These are phyloP conservation scores for Teunomyces pallodes DNA, from an alignment of 805 yeast genomes.

Conservation along the genomic window DNA sequence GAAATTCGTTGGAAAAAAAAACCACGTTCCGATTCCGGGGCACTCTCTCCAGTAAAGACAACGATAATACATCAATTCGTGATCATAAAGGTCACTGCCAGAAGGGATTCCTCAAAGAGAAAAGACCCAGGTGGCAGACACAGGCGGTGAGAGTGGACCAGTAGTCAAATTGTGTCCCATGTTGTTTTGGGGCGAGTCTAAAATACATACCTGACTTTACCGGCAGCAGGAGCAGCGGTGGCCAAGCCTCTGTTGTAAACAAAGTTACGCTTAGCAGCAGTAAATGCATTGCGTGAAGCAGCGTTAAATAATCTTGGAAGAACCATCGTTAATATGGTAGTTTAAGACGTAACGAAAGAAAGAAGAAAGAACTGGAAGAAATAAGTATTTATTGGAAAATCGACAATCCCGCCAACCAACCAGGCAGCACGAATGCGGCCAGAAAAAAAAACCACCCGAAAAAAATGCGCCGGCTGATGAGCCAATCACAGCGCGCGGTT, in stretches of 20 bases:
- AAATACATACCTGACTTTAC: slow-evolving; percentile 81
- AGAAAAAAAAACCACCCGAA: slow-evolving; percentile 2
- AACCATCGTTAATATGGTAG: slow-evolving; percentile 45
- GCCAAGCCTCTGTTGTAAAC: slow-evolving; percentile 76
- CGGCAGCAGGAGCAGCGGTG: slow-evolving; percentile 69
- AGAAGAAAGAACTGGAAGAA: slow-evolving; percentile 10
- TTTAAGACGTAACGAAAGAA: slow-evolving; percentile 13
- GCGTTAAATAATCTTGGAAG: slow-evolving; percentile 52
- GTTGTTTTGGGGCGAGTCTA: neutral
- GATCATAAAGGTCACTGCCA: neutral
- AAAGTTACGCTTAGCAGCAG: slow-evolving; percentile 81
- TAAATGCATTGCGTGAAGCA: slow-evolving; percentile 80
- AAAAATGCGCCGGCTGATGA: neutral
- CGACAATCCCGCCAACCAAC: slow-evolving; percentile 2
- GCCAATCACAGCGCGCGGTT: slow-evolving; percentile 7
- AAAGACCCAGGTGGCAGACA: no score
- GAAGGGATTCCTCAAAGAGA: neutral
- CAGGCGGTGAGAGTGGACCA: no score
- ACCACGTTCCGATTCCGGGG: neutral
- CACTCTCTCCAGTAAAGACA: neutral
- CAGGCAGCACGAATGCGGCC: slow-evolving; percentile 2
- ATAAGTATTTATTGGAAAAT: slow-evolving; percentile 3
- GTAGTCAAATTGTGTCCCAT: neutral
- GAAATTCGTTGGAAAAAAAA: neutral
- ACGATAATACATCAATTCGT: neutral